Base-by-base conservation (phyloP, 148 eudicot species). In the Beta vulgaris region DNA sequence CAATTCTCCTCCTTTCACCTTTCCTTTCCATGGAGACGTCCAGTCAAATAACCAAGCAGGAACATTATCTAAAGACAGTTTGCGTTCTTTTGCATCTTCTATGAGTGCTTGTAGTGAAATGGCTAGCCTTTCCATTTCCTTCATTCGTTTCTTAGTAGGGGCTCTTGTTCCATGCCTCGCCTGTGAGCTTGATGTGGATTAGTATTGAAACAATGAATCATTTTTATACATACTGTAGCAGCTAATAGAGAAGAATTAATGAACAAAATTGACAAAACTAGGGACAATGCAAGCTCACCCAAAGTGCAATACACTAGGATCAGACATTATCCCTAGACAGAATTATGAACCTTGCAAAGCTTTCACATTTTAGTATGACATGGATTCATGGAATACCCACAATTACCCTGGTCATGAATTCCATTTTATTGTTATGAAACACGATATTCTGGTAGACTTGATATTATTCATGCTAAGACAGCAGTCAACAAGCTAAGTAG, bases 131-230 rank as follows among this genome's bases (percentile, higher is more conserved):
- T 92, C 90, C 37, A 95, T 72, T 76, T 85, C 92, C 84, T 74
- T 87, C 78, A 89, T 74, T 76, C 84, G 87, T 76, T 91, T 91
- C 92, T 89, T 95, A 25, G 99, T 95, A 57, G 99, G 99, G 72
- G 99, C 86, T 76, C 97, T 89, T 64, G 99, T 92, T 73, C 99
- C 99, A 83, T 95, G 99, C 74, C 99, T 86, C 68, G 97, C 97
- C 99, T 95, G 82, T 72, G 10, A 80, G 69, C 31, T 40, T 46
- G 66, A 31, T 28, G 78, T 82, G 71, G 15, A 43, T 62, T 44
- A 76, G 37, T 28, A 48, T 44, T 34, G 4, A 25, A 65, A 5
- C 51, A 12, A 26, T 0, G 15, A 60, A 1, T 29, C 2, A 2
- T 32, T 5, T 32, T 19, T 8, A 36, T 35, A 63, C 26, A 26